phyloP scores from a whole-genome alignment of 2,329 filamentous ascomycete genomes.

The Aspergillus proliferans region DNA sequence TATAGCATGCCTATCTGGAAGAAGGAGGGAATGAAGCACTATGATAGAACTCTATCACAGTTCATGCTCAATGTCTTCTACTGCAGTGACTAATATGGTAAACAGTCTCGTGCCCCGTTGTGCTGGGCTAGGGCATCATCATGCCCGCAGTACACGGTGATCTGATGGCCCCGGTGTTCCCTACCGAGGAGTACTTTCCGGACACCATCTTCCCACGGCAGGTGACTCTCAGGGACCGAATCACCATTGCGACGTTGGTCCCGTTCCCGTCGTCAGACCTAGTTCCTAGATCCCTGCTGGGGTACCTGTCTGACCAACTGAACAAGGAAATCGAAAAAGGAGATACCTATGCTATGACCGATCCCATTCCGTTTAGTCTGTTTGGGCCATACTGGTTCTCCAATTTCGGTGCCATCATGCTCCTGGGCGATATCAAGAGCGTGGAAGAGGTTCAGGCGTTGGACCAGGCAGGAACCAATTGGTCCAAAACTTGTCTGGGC shows the following conservation, averaged over 20 bases:
- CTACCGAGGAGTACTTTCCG: constrained; percentile 50
- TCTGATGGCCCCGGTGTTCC: constrained; percentile 22
- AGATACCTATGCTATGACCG: constrained; percentile 85
- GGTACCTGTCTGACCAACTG: constrained; percentile 74
- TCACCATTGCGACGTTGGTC: constrained; percentile 75
- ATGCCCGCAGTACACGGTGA: constrained; percentile 36
- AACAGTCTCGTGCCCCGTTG: constrained; percentile 30
- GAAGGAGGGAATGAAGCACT: not conserved
- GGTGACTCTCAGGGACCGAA: constrained; percentile 75
- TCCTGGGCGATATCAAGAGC: constrained; percentile 66
- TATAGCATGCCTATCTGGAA: too few relatives aligned
- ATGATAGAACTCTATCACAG: not conserved
- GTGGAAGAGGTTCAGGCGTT: constrained; percentile 47
- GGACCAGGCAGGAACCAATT: constrained; percentile 58
- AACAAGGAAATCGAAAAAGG: constrained; percentile 88
- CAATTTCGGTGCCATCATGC: constrained; percentile 82
- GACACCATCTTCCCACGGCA: constrained; percentile 64
- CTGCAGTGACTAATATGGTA: constrained; percentile 24
- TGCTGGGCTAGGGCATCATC: constrained; percentile 15
- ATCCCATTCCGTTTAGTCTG: constrained; percentile 63
- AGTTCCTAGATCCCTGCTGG: constrained; percentile 67
- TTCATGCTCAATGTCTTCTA: not conserved
- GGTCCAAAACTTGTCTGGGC: constrained; percentile 74
- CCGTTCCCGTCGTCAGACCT: constrained; percentile 72
- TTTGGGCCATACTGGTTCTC: constrained; percentile 87